phyloP scores from a whole-genome alignment of 2,329 filamentous ascomycete genomes.

The Hypoxylon sp. region DNA sequence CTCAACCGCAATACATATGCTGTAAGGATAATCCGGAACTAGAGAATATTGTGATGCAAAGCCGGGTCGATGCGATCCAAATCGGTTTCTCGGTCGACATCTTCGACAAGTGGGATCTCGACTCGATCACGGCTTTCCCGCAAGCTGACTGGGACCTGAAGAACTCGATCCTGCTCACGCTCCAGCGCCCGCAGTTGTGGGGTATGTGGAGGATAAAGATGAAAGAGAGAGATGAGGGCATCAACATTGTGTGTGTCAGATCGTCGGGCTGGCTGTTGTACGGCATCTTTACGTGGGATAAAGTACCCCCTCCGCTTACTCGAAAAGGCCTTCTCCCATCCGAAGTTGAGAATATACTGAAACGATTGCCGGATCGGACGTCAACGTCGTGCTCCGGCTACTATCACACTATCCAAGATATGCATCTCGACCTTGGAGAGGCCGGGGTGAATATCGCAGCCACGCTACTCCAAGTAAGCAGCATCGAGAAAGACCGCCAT shows the following conservation, averaged over 20 bases:
- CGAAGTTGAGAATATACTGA: conserved; percentile 32
- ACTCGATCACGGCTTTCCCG: conserved; percentile 29
- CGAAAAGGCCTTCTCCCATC: conserved; percentile 34
- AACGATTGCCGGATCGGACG: conserved; percentile 24
- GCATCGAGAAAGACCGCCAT: conserved; percentile 3
- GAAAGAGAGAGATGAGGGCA: conserved; percentile 26
- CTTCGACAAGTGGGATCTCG: conserved; percentile 36
- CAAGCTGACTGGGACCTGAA: conserved; percentile 38
- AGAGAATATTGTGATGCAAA: conserved; percentile 30
- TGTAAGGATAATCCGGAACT: conserved; percentile 31
- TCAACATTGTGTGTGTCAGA: conserved; percentile 37
- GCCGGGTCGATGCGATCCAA: conserved; percentile 35
- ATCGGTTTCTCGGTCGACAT: conserved; percentile 33
- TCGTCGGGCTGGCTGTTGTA: conserved; percentile 36
- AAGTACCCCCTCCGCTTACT: conserved; percentile 24
- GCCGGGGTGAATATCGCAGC: conserved; percentile 22
- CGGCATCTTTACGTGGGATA: conserved; percentile 33
- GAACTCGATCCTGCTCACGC: conserved; percentile 39
- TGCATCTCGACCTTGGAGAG: conserved; percentile 23
- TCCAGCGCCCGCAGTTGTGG: conserved; percentile 38
- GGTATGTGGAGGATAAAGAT: conserved; percentile 36
- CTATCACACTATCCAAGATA: conserved; percentile 31
- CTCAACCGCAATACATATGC: conserved; percentile 37
- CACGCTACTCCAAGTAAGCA: conserved; percentile 33
- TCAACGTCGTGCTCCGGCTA: conserved; percentile 28